A percentile compares a stretch with the other conserved stretches of the same genome.
phyloP scores from a whole-genome alignment of 2,329 filamentous ascomycete genomes.

The Neonectria sp. region DNA sequence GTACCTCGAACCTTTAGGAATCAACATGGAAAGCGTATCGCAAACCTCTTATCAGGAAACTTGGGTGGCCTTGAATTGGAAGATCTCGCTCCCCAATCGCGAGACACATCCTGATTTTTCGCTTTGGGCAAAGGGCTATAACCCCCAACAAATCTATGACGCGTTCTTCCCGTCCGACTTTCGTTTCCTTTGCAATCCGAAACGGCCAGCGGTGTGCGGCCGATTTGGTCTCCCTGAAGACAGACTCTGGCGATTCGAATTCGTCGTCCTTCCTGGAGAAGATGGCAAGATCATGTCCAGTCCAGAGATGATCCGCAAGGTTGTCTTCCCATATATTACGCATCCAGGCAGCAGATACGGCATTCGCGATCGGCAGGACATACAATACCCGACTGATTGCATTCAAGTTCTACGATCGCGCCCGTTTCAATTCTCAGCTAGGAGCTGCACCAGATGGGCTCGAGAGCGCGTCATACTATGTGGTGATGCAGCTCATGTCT shows the following conservation, averaged over 20 bases:
- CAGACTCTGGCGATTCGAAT: constrained; percentile 61
- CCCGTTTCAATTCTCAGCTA: constrained; percentile 4
- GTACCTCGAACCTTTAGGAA: constrained; percentile 57
- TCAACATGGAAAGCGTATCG: constrained; percentile 55
- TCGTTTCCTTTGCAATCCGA: constrained; percentile 61
- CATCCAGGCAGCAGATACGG: constrained; percentile 34
- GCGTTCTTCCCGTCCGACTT: constrained; percentile 62
- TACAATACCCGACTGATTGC: constrained; percentile 9
- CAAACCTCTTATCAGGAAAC: constrained; percentile 53
- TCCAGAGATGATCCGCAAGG: constrained; percentile 37
- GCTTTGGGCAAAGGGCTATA: constrained; percentile 62
- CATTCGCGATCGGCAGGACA: neutral
- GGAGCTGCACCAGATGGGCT: constrained; percentile 14
- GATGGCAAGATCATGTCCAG: constrained; percentile 39
- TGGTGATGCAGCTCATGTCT: constrained; percentile 10
- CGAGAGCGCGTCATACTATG: constrained; percentile 7
- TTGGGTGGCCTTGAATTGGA: constrained; percentile 65
- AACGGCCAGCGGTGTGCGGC: constrained; percentile 60
- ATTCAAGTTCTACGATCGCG: constrained; percentile 12
- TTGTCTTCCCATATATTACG: constrained; percentile 46
- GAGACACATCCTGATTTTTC: constrained; percentile 64
- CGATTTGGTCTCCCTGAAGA: constrained; percentile 59
- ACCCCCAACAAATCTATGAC: constrained; percentile 62
- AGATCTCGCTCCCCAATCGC: constrained; percentile 59
- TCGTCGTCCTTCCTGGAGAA: constrained; percentile 34